phyloP scores from a whole-genome alignment of 2,329 filamentous ascomycete genomes.

The Botrytis aclada region DNA sequence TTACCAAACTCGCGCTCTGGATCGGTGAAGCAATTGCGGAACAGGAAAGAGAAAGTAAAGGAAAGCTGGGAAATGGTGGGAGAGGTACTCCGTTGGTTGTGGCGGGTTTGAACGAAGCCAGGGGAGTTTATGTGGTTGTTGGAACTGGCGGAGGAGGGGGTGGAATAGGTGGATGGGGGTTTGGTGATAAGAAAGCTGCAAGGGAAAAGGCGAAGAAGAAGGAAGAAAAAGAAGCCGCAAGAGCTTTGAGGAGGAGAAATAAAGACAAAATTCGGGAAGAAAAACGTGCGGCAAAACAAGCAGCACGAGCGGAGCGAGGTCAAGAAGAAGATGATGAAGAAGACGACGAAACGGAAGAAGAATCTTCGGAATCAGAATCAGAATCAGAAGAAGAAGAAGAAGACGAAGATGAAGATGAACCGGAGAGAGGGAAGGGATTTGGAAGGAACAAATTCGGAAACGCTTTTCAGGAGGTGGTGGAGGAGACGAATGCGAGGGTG shows the following conservation, averaged over 20 bases:
- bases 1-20: conserved; percentile 94
- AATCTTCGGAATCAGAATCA: conserved; percentile 53
- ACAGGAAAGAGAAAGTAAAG: conserved; percentile 75
- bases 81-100: conserved; percentile 84
- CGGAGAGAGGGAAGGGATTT: conserved; percentile 58
- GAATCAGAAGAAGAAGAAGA: conserved; percentile 46
- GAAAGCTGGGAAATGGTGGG: conserved; percentile 64
- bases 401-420: conserved; percentile 53
- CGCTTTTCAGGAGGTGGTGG: conserved; percentile 92
- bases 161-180: conserved; percentile 60
- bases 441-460: conserved; percentile 88
- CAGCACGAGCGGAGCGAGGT: conserved; percentile 42
- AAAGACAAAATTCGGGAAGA: conserved; percentile 58
- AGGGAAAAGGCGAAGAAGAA: conserved; percentile 58
- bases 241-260: conserved; percentile 54
- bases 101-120: conserved; percentile 80
- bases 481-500: conserved; percentile 84
- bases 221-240: conserved; percentile 61
- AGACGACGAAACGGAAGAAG: conserved; percentile 51
- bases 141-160: conserved; percentile 82
- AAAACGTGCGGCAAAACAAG: conserved; percentile 58
- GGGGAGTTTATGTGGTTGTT: conserved; percentile 88
- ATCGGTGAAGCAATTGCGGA: conserved; percentile 88
- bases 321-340: conserved; percentile 46
- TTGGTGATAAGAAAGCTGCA: conserved; percentile 64